Evolutionary conservation across 169 alveolate genomes (phyloP), one percentile per base, ranked within the genome.

Genomic region (Prorocentrum cordatum): DNA sequence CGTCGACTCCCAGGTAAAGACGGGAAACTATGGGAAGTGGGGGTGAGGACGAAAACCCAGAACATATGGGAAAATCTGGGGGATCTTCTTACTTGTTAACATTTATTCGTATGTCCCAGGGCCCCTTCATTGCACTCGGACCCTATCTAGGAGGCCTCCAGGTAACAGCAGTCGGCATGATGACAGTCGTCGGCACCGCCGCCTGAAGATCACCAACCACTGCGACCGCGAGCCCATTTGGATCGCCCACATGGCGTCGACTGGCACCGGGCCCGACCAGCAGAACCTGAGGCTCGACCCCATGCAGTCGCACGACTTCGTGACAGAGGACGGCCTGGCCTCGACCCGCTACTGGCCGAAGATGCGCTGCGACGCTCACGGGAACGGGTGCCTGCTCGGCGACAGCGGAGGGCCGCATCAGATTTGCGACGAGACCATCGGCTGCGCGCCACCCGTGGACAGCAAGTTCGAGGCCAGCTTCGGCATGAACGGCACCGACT

Each of bases 321-420:
- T 61, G 26, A 61, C 71, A 1, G 16, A 42, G 58, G 20, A 42
- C 3, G 61, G 61, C n/a, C 22, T 36, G 45, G 10, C 47, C 45
- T 42, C 67, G 33, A 72, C 84, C 16, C 84, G 84, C 27, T 72
- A 47, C 35, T 72, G 84, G 84, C 84, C 84, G 26, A 72, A 72
- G 84, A 47, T 31, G 54, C 54, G 84, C 33, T 72, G 84, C 50
- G 54, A 72, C 50, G 70, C 2, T 5, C 54, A 14, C 24, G 68
- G 68, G 29, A 27, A 59, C 68, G 1, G n/a, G 68, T 59, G 68
- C 5, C n/a, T 9, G 22, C 24, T 59, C 18, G 68, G 68, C 18
- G 68, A 59, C 36, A 59, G 68, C 68, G 68, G 68, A 14, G 68
- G 68, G 33, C 68, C 68, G 24, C 36, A 59, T 32, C 68, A 59